phyloP scores from a whole-genome alignment of 305 asterid genomes.

The Fraxinus sp. region DNA sequence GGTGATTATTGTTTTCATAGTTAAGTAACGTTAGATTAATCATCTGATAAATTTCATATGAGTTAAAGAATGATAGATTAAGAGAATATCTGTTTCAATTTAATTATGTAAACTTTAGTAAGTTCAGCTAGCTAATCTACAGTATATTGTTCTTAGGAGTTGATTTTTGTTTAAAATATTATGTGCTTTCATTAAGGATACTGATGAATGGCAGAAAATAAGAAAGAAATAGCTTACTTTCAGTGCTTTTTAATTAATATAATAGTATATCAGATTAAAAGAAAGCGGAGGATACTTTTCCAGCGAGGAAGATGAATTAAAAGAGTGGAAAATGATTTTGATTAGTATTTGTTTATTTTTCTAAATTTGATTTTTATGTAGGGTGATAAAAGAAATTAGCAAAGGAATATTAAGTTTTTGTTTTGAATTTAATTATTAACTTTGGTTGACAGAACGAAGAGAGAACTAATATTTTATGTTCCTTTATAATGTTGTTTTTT shows the following conservation, averaged over 20 bases:
- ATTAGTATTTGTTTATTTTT: background rate
- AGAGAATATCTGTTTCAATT: background rate
- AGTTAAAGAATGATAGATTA: background rate
- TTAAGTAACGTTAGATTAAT: conserved; percentile 5
- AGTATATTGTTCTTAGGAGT: background rate
- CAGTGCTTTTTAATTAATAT: background rate
- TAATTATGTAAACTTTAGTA: background rate
- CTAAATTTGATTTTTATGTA: background rate
- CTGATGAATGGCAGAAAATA: background rate
- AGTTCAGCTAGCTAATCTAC: background rate
- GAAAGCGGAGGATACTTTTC: background rate
- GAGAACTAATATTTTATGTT: background rate
- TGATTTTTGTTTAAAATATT: background rate
- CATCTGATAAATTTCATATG: background rate
- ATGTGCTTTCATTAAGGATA: background rate
- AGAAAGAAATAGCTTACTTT: background rate
- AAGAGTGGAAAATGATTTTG: background rate
- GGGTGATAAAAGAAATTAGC: background rate
- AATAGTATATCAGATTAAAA: background rate
- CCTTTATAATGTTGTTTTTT: no score
- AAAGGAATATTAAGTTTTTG: background rate
- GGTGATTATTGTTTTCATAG: background rate
- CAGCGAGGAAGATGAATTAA: background rate
- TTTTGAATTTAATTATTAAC: background rate
- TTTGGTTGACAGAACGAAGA: background rate